A percentile compares a stretch with the other conserved stretches of the same genome.
These are phyloP conservation scores for Geotrichum reessii DNA, from an alignment of 1,139 yeast species.

Conservation along the genomic window DNA sequence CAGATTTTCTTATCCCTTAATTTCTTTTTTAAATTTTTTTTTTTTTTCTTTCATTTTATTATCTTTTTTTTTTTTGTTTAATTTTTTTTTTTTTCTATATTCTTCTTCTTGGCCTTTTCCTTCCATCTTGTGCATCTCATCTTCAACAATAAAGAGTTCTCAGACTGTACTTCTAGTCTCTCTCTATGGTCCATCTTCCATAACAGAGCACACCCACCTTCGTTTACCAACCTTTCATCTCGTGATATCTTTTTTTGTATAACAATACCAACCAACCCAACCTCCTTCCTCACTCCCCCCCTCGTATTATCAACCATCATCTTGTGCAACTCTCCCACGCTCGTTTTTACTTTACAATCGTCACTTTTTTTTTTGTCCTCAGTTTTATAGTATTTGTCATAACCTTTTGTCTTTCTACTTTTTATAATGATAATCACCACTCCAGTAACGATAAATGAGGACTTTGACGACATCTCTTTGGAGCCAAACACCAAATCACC, in stretches of 20 bases:
- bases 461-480: constrained; percentile 30
- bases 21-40: background rate
- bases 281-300: no score
- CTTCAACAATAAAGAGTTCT: no score
- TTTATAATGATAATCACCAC: background rate
- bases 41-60: background rate
- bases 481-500: constrained; percentile 5
- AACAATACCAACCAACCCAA: background rate
- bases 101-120: background rate
- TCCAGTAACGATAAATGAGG: constrained; percentile 21
- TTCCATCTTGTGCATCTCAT: no score
- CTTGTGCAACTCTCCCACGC: no score
- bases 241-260: background rate
- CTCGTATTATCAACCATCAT: background rate
- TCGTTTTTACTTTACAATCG: no score
- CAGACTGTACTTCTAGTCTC: background rate
- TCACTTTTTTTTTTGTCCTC: no score
- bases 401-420: no score
- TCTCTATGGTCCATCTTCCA: background rate
- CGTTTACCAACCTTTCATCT: background rate
- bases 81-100: background rate
- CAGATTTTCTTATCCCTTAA: no score
- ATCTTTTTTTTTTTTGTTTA: background rate
- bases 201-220: background rate
- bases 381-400: no score